Evolutionary conservation across 164 flowering plant genomes (phyloP).

Genomic region (Tetracentron sinense): DNA sequence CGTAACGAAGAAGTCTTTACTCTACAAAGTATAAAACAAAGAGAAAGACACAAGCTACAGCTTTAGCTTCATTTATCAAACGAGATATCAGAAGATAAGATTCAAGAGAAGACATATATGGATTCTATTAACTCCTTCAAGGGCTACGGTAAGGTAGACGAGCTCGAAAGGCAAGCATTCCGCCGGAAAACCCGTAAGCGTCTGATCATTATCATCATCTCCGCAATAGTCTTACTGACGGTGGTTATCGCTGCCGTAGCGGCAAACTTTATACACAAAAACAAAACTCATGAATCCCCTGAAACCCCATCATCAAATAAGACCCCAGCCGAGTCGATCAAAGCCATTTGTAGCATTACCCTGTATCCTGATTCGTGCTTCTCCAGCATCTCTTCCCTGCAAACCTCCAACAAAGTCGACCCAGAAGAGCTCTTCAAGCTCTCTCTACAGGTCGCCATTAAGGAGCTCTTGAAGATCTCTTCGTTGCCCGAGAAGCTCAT

Average conservation of each 20-base stretch:
- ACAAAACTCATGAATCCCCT: constrained; percentile 9
- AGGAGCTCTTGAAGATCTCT: constrained; percentile 34
- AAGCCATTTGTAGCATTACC: constrained; percentile 43
- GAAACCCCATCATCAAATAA: constrained; percentile 7
- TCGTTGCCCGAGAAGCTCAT: constrained; percentile 22
- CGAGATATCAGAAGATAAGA: too few relatives aligned
- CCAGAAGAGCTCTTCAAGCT: constrained; percentile 40
- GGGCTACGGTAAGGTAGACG: constrained; percentile 62
- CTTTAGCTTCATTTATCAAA: too few relatives aligned
- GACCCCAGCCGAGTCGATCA: constrained; percentile 20
- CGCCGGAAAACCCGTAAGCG: constrained; percentile 44
- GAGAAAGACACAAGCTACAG: too few relatives aligned
- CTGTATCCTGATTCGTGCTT: constrained; percentile 42
- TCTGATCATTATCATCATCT: constrained; percentile 38
- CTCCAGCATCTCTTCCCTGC: constrained; percentile 30
- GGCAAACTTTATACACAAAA: constrained; percentile 28
- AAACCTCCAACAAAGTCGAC: constrained; percentile 19
- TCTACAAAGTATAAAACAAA: too few relatives aligned
- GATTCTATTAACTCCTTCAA: constrained; percentile 59
- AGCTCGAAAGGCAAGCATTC: constrained; percentile 40
- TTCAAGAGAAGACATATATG: too few relatives aligned
- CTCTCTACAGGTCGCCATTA: constrained; percentile 42
- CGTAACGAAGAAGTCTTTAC: too few relatives aligned
- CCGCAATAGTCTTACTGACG: constrained; percentile 38
- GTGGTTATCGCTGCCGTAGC: constrained; percentile 40